Conservation (phyloP, 768 basidiomycete species). For the Trametes meyenii region DNA sequence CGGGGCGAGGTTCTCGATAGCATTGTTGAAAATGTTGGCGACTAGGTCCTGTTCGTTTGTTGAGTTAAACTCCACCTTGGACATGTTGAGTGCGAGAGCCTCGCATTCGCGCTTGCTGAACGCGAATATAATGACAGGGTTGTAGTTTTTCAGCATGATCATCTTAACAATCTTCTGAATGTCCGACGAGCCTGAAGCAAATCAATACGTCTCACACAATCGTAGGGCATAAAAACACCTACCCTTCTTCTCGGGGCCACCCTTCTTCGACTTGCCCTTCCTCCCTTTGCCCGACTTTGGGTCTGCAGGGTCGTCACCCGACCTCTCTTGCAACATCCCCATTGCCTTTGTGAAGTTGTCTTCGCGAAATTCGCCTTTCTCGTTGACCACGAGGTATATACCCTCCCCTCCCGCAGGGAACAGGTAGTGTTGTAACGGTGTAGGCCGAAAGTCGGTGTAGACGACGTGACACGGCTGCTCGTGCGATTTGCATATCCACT, state of each 20-base stretch:
- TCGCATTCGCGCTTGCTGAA: conserved; percentile 99
- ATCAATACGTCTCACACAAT: conserved; percentile 9
- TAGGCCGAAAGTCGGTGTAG: conserved; percentile 98
- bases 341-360: conserved; percentile 98
- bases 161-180: conserved; percentile 97
- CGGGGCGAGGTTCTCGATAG: conserved; percentile 83
- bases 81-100: conserved; percentile 83
- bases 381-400: conserved; percentile 98
- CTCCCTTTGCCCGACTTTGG: conserved; percentile 80
- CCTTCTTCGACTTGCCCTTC: conserved; percentile 93
- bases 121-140: conserved; percentile 97
- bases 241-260: conserved; percentile 88
- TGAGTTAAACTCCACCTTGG: conserved; percentile 95
- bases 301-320: conserved; percentile 93
- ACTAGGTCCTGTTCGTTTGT: conserved; percentile 91
- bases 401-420: conserved; percentile 97
- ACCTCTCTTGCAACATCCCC: conserved; percentile 83
- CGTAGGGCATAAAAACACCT: conserved; percentile 16
- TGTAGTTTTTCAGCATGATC: conserved; percentile 97
- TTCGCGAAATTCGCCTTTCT: conserved; percentile 95
- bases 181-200: conserved; percentile 73
- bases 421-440: conserved; percentile 96
- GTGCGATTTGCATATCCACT: conserved; percentile 98
- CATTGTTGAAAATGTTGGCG: conserved; percentile 89
- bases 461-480: conserved; percentile 99